Percentiles rank a stretch among this genome's conserved stretches.
phyloP scores from a whole-genome alignment of 768 basidiomycete species.

The Gautieria morchelliformis region DNA sequence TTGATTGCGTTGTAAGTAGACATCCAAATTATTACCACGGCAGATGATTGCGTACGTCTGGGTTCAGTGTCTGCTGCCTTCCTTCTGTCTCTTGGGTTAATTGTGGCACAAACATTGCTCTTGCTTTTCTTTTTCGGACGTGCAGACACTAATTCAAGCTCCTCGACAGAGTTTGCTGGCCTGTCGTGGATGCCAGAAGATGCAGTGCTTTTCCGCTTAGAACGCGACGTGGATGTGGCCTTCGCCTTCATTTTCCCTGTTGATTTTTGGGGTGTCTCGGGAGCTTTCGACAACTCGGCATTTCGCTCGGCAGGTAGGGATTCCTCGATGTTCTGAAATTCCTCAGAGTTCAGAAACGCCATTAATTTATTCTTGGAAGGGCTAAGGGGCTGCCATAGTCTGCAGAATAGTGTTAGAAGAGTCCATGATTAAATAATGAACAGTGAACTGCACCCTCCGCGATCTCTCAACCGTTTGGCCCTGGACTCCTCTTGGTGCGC shows the following conservation, averaged over 20 bases:
- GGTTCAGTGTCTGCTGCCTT: neutral
- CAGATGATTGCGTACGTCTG: neutral
- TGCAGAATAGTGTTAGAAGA: neutral
- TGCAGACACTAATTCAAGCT: neutral
- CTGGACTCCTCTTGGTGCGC: neutral
- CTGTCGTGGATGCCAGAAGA: neutral
- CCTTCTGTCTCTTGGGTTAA: neutral
- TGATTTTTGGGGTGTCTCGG: neutral
- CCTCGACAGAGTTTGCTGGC: neutral
- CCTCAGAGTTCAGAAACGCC: neutral
- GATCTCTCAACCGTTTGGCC: neutral
- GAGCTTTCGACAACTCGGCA: neutral
- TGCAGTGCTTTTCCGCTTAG: neutral
- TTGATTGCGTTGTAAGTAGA: no score
- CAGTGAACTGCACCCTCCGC: neutral
- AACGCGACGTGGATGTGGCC: neutral
- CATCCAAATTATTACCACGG: no score
- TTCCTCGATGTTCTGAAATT: neutral
- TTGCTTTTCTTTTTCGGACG: neutral
- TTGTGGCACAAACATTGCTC: neutral
- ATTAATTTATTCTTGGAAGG: constrained; percentile 1
- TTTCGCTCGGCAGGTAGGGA: neutral
- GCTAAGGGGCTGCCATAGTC: neutral
- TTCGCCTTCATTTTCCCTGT: neutral
- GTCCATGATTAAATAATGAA: neutral